A percentile compares a stretch with the other conserved stretches of the same genome.
phyloP scores from a whole-genome alignment of 192 early-diverging fungal genomes.

The Coemansia sp. region DNA sequence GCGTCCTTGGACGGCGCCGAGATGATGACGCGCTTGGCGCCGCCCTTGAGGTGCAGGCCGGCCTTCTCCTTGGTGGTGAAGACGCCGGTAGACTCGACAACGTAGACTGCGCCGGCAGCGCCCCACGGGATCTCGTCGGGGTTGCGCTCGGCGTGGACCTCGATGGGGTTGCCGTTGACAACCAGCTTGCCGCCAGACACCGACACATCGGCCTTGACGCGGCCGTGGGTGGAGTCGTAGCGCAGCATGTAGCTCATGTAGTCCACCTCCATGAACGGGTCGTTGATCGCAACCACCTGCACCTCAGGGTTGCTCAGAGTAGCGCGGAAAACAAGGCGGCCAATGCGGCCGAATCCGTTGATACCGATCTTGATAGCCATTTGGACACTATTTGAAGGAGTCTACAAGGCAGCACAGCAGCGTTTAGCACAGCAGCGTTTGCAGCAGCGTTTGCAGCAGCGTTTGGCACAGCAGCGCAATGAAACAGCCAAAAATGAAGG shows the following conservation, averaged over 20 bases:
- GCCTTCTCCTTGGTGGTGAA: conserved; percentile 94
- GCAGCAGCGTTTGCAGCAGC: too few relatives aligned
- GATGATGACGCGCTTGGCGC: conserved; percentile 99
- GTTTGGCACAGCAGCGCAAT: too few relatives aligned
- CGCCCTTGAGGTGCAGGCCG: conserved; percentile 79
- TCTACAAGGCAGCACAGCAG: not conserved
- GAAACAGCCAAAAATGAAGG: too few relatives aligned
- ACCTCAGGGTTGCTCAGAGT: conserved; percentile 68
- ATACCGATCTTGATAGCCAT: conserved; percentile 58
- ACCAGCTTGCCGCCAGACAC: conserved; percentile 82
- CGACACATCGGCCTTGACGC: conserved; percentile 80
- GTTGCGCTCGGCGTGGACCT: conserved; percentile 71
- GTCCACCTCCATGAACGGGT: conserved; percentile 92
- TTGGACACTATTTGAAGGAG: not conserved
- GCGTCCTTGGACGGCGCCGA: conserved; percentile 94
- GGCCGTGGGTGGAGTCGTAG: conserved; percentile 99
- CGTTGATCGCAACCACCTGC: conserved; percentile 89
- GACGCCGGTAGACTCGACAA: conserved; percentile 98
- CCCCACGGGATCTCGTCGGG: conserved; percentile 92
- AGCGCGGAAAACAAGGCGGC: conserved; percentile 93
- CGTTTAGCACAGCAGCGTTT: not conserved
- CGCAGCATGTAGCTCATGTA: conserved; percentile 99
- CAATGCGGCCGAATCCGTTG: conserved; percentile 94
- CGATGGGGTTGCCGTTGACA: conserved; percentile 81
- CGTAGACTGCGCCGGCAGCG: conserved; percentile 74